Conservation (phyloP, 2,329 filamentous ascomycete genomes). For the Fusarium sp. region DNA sequence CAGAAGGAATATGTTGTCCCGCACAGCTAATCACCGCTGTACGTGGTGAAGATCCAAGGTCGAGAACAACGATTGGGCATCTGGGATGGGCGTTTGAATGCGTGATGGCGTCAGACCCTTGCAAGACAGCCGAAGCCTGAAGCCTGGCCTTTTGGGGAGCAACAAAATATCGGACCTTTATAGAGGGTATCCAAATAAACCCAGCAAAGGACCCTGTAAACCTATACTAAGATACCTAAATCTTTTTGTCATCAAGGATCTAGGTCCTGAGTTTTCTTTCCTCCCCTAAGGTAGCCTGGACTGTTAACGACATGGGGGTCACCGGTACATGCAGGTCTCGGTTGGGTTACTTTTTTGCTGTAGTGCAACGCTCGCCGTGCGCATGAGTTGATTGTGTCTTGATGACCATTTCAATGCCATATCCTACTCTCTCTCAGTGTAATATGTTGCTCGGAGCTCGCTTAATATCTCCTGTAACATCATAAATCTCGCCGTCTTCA, state of each 20-base stretch:
- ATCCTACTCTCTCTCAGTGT: not conserved
- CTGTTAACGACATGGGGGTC: constrained; percentile 29
- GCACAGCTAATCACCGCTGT: constrained; percentile 37
- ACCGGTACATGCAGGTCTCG: constrained; percentile 16
- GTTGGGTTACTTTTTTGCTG: not conserved
- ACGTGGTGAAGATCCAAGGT: constrained; percentile 33
- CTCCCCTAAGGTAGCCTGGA: not conserved
- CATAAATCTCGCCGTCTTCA: not conserved
- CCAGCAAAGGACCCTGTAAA: accelerated
- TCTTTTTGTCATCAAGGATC: not conserved
- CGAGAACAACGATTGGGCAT: constrained; percentile 22
- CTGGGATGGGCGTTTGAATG: constrained; percentile 32
- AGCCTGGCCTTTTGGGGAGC: not conserved
- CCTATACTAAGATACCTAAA: accelerated
- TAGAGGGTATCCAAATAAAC: not conserved
- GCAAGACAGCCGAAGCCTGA: constrained; percentile 10
- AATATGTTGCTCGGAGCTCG: not conserved
- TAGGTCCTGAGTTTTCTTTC: not conserved
- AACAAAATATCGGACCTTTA: not conserved
- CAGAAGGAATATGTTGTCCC: constrained; percentile 25
- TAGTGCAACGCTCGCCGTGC: not conserved
- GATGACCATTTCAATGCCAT: not conserved
- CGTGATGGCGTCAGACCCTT: constrained; percentile 43
- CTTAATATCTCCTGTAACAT: not conserved
- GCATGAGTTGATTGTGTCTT: not conserved